These are phyloP conservation scores for Pezicula carpinea DNA, from an alignment of 2,329 filamentous ascomycete species.

Conservation along the genomic window DNA sequence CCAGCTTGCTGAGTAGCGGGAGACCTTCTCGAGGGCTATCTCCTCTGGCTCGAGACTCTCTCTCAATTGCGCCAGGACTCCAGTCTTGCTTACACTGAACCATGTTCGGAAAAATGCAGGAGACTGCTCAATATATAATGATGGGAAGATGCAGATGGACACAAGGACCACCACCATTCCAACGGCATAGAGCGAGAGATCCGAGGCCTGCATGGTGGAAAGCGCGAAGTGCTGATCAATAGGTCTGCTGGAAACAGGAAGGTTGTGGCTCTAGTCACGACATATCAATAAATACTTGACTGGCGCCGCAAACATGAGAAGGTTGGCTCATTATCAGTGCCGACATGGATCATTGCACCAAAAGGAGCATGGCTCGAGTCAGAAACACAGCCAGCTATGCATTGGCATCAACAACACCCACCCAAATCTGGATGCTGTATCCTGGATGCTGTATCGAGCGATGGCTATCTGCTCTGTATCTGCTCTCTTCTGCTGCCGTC, in stretches of 20 bases:
- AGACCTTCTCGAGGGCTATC: neutral
- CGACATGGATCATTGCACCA: neutral
- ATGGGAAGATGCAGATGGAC: conserved; percentile 1
- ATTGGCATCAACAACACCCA: neutral
- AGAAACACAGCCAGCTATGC: neutral
- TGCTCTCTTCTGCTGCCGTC: too few species aligned
- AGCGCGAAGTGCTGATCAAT: too few species aligned
- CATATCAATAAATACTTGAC: neutral
- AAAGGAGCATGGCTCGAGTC: neutral
- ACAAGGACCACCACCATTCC: conserved; percentile 2
- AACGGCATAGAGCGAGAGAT: conserved; percentile 1
- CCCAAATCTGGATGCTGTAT: neutral
- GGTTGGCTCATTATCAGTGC: neutral
- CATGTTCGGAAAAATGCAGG: neutral
- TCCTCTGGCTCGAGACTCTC: neutral
- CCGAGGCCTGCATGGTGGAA: neutral
- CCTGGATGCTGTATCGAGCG: too few species aligned
- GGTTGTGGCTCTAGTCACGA: neutral
- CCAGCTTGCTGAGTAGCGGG: conserved; percentile 7
- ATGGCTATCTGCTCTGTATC: too few species aligned
- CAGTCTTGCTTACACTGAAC: neutral
- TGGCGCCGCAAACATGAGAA: neutral
- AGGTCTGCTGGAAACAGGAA: too few species aligned
- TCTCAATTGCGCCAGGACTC: neutral
- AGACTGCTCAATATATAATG: neutral